Evolutionary conservation across 2,329 filamentous ascomycete species (phyloP), one percentile per base, ranked within the genome.

Genomic region (Neonectria coccinea): DNA sequence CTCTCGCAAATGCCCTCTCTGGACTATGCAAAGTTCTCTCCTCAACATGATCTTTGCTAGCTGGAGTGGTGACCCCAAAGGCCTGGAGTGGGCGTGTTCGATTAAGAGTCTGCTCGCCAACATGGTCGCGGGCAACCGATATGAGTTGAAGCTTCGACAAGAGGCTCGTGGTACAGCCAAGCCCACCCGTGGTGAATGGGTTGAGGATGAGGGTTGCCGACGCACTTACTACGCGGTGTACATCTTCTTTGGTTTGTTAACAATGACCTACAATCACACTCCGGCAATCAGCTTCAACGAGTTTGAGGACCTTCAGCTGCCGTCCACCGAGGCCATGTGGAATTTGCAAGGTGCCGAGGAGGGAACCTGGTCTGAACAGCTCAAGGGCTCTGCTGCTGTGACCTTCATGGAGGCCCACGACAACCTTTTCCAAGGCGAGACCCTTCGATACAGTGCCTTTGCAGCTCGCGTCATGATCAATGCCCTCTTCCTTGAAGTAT

Each of bases 41-140:
- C 85, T 99, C 63, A 99, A 99, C 84, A 98, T 98, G 96, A 91
- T 97, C 70, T 98, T 99, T 78, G 94, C 96, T 59, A 98, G 94
- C 84, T 99, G 96, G 96, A 98, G 96, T 78, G 96, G 96, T 74
- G 96, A 98, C 76, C 92, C 96, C 39, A 98, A 97, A 81, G 96
- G 96, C 41, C 86, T 99, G 3, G 96, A 99, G 79, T 99, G 96
- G 96, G 94, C 96, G 39, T 98, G 95, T 80, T 98, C 96, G 2
- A 98, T 99, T 81, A 98, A 98, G 87, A 97, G 94, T 84, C 86
- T 98, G 42, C 88, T 99, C 54, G 95, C 95, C 70, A 98, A 98
- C 81, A 98, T 99, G 95, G 96, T 99, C 62, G 93, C 95, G 63
- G 96, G 96, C 64, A 98, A 97, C 77, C 90, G 94, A 55, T 98